phyloP scores from a whole-genome alignment of 2,329 filamentous ascomycete species.

The Xylogone sp. region DNA sequence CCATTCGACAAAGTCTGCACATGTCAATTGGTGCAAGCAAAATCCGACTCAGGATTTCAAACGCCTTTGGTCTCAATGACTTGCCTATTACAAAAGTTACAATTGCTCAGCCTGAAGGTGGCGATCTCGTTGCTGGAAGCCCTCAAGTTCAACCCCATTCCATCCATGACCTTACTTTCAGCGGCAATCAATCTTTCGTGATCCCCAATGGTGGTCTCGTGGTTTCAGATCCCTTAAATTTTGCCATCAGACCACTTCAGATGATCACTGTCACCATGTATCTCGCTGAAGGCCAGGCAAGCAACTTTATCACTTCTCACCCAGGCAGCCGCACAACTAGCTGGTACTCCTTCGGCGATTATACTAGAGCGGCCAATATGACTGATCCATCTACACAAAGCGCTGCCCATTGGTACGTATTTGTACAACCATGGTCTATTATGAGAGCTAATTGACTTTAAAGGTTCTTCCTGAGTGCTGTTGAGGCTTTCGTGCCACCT shows the following conservation, averaged over 20 bases:
- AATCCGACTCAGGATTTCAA: constrained; percentile 61
- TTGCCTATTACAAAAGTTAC: constrained; percentile 57
- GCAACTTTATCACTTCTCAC: constrained; percentile 57
- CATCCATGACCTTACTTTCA: constrained; percentile 54
- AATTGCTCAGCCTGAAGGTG: constrained; percentile 51
- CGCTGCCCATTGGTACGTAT: constrained; percentile 33
- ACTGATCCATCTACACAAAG: constrained; percentile 30
- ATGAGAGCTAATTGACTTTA: constrained; percentile 8
- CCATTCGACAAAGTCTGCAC: constrained; percentile 63
- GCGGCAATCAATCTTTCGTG: constrained; percentile 45
- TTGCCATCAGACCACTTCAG: constrained; percentile 44
- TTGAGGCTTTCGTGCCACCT: constrained; percentile 52
- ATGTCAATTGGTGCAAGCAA: constrained; percentile 52
- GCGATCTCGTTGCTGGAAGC: constrained; percentile 49
- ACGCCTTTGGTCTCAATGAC: constrained; percentile 58
- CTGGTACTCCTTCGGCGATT: constrained; percentile 56
- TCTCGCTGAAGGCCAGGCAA: constrained; percentile 50
- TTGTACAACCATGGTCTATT: not conserved
- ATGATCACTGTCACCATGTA: constrained; percentile 58
- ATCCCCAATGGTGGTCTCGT: constrained; percentile 53
- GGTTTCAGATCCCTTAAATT: constrained; percentile 59
- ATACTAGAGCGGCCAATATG: constrained; percentile 45
- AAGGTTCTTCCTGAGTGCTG: constrained; percentile 56
- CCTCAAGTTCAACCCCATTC: constrained; percentile 48
- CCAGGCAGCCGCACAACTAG: constrained; percentile 61